Base-by-base conservation (phyloP, 2,329 filamentous ascomycete species). In the Neonectria magnoliae region DNA sequence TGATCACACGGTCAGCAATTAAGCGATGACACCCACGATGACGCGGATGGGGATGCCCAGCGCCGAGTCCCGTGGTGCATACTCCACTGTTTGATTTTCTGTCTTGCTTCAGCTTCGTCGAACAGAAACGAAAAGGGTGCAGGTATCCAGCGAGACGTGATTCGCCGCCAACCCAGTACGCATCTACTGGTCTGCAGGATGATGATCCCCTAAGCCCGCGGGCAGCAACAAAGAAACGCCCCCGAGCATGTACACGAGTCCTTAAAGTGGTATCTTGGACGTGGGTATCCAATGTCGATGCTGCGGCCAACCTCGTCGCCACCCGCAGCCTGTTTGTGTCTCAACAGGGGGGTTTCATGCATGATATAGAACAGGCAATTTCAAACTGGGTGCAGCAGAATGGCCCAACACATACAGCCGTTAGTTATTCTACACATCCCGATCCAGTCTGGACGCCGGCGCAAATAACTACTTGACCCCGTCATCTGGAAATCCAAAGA, bases 381-480 rank as follows among this genome's bases (percentile, higher is more conserved):
- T n/a, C 33, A 60, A 53, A 25, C 47, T 53, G 53, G 48, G 18
- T 62, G 53, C 62, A 51, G 56, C 41, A 45, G 31, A 45, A 41
- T 62, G 48, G 42, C 16, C 50, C 52, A 47, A 71, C 53, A 16
- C 38, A 56, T 62, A 59, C 62, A 66, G 56, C 51, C 41, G 52
- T 8, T 50, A 58, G 52, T 8, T 50, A 58, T 54, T 50, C 42
- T 36, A 63, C 20, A 22, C 33, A 25, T 38, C 33, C 41, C 44
- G 8, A n/a, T 13, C 14, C 14, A 38, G 31, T 14, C 36, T 60
- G n/a, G 45, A 52, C 50, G 41, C 58, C 41, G 41, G 41, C 18
- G 47, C 55, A 65, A 29, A 16, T 42, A 51, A 55, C 45, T 50
- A 59, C 57, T 52, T 36, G 59, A 27, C 41, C 68, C 38, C 27